Conservation (phyloP, 352 stramenopile species). For the Globisporangium heterothallicum region DNA sequence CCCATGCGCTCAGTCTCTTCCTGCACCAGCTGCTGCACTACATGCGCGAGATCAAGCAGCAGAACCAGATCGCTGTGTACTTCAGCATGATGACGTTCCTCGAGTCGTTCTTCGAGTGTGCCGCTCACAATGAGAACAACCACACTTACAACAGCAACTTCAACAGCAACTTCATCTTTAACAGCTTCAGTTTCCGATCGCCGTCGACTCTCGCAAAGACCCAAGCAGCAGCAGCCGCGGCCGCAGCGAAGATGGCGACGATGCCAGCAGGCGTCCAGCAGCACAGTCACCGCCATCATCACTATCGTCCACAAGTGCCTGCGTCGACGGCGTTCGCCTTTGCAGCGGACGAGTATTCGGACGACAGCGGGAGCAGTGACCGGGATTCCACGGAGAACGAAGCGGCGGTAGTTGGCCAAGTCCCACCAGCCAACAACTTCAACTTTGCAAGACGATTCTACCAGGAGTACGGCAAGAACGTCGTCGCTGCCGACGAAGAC, state of each 20-base stretch:
- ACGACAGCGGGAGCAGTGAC: slow-evolving; percentile 6
- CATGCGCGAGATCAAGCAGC: slow-evolving; percentile 45
- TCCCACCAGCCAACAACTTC: slow-evolving; percentile 12
- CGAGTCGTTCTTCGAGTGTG: slow-evolving; percentile 57
- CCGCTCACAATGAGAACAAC: slow-evolving; percentile 20
- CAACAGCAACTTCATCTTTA: slow-evolving; percentile 1
- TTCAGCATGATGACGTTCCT: slow-evolving; percentile 70
- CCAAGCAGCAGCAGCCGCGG: slow-evolving; percentile 8
- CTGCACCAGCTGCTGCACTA: slow-evolving; percentile 49
- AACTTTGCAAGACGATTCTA: slow-evolving; percentile 33
- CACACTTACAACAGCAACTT: background rate
- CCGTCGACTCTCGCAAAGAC: slow-evolving; percentile 5
- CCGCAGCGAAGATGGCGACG: background rate
- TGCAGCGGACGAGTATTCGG: background rate
- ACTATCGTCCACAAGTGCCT: background rate
- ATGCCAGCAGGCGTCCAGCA: background rate
- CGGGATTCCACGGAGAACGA: background rate
- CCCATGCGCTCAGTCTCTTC: slow-evolving; percentile 53
- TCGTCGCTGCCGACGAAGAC: slow-evolving; percentile 22
- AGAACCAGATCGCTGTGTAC: slow-evolving; percentile 61
- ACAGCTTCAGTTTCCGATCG: slow-evolving; percentile 7
- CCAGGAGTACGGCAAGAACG: slow-evolving; percentile 21
- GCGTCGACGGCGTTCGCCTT: background rate
- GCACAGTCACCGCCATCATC: background rate
- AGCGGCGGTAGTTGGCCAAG: background rate